Evolutionary conservation across 2,329 filamentous ascomycete genomes (phyloP), one percentile per base, ranked within the genome.

Genomic region (Penicillium sp.): DNA sequence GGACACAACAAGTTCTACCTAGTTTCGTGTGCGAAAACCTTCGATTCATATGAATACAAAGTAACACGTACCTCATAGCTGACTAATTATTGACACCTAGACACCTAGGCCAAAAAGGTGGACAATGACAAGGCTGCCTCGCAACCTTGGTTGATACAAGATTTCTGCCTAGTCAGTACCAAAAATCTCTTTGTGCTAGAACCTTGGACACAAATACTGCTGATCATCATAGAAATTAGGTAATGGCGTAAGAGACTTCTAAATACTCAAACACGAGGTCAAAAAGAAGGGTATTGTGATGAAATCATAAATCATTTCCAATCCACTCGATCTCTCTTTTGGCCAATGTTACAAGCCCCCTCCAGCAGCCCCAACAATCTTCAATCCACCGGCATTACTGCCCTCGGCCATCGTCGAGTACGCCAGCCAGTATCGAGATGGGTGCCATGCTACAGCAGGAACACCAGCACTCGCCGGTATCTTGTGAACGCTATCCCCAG

Each of bases 371-470:
- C 77, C 77, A 24, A 79, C 70, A 64, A 80, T 79, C 65, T 73
- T 78, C 64, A 80, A 64, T 4, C 76, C 76, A 3, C 71, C 73
- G 23, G 72, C 66, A 57, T 66, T 68, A 33, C 72, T 72, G 14
- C 70, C 71, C 63, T 79, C 76, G 18, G 72, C 69, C 35, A 74
- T 74, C 9, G 71, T 71, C 33, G 77, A 77, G 64, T 79, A 79
- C 8, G 77, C 77, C 58, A 80, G 61, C 73, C 75, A 79, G 60
- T 80, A 80, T 30, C 76, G 67, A 51, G 71, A 75, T 3, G 77
- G 77, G 68, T 80, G 77, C 77, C 77, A 80, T 30, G 74, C 76
- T 24, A 79, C 76, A 47, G 75, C 76, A 3, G 74, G 76, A 20
- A 78, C 71, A 20, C 72, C 72, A 2, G 71, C 68, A 2, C 71